phyloP scores from a whole-genome alignment of 202 grass and related monocot genomes.

The Setaria italica region DNA sequence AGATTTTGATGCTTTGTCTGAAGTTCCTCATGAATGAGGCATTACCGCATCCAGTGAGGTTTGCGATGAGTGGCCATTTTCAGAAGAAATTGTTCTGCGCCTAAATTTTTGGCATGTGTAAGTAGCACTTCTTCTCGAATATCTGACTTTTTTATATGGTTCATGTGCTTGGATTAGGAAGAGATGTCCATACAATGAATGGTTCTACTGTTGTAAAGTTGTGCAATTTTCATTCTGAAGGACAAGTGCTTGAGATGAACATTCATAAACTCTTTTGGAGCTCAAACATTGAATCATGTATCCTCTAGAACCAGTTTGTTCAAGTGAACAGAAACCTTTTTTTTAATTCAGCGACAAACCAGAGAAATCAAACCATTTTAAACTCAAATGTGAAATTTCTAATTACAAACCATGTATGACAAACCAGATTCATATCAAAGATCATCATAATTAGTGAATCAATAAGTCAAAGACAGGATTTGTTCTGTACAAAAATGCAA shows the following conservation, averaged over 20 bases:
- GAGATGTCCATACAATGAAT: not conserved
- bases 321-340: not conserved
- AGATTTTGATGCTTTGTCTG: conserved; percentile 31
- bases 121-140: not conserved
- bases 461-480: conserved; percentile 2
- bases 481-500: conserved; percentile 27
- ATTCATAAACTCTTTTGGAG: not conserved
- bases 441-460: conserved; percentile 25
- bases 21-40: not conserved
- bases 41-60: conserved; percentile 8
- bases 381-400: conserved; percentile 26
- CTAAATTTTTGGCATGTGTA: conserved; percentile 2
- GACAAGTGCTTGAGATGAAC: not conserved
- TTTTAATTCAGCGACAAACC: not conserved
- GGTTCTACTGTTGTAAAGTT: not conserved
- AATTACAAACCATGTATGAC: conserved; percentile 22
- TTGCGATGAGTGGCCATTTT: not conserved
- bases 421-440: not conserved
- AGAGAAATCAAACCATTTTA: conserved; percentile 6
- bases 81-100: not conserved
- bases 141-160: not conserved
- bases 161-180: not conserved
- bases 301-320: conserved; percentile 17
- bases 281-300: not conserved
- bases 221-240: not conserved